These are phyloP conservation scores for Psidium friedrichsthalianum DNA, from an alignment of 345 rosid genomes.

Conservation along the genomic window DNA sequence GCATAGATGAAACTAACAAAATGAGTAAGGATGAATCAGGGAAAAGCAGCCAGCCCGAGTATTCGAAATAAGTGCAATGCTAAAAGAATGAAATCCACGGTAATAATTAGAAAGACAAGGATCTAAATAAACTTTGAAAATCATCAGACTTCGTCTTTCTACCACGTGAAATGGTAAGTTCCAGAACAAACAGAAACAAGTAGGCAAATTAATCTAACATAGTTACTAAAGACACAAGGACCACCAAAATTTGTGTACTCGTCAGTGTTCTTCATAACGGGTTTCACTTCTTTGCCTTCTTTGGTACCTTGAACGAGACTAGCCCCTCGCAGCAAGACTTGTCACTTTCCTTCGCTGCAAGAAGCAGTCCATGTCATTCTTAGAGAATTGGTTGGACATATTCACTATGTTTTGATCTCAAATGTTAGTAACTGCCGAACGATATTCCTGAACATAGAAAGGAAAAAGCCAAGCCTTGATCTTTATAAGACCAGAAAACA, in stretches of 20 bases:
- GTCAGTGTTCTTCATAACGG: background rate
- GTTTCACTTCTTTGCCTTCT: slow-evolving; percentile 7
- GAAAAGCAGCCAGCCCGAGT: background rate
- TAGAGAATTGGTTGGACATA: no score
- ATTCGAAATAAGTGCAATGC: background rate
- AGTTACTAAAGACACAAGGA: background rate
- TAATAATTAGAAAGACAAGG: background rate
- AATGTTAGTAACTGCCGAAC: no score
- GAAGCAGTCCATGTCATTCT: no score
- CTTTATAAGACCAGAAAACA: no score
- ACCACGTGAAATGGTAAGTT: background rate
- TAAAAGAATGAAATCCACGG: background rate
- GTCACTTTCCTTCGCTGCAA: no score
- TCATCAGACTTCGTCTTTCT: background rate
- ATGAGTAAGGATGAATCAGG: background rate
- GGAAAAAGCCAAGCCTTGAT: no score
- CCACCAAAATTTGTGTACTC: background rate
- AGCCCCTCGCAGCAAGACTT: no score
- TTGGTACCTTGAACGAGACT: background rate
- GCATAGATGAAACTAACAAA: background rate
- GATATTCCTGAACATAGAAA: no score
- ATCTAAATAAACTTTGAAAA: background rate
- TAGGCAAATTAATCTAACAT: background rate
- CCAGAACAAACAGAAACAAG: background rate
- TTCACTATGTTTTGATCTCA: no score